Evolutionary conservation across 2,329 filamentous ascomycete species (phyloP), one percentile per base, ranked within the genome.

Genomic region (Fusarium sp.): DNA sequence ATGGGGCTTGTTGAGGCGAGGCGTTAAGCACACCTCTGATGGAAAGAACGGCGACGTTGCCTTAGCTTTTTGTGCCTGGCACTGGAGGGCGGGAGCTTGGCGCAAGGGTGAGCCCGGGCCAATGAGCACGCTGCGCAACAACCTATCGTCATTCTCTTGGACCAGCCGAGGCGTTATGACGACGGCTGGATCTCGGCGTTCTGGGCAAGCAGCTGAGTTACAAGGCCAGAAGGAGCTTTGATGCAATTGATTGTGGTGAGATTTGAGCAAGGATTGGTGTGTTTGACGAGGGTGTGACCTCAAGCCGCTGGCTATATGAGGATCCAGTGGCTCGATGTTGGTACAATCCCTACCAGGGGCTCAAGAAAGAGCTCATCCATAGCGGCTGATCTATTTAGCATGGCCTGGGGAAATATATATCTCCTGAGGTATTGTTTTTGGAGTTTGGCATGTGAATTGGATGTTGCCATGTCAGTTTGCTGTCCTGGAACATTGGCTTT

Each of bases 1-100:
- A 72, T 74, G 73, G 71, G 73, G 71, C 73, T 74, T 71, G 73
- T 70, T 74, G 69, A 74, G 70, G 68, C 64, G 63, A 65, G 67
- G 68, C 67, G 69, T 60, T 65, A 10, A 61, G 60, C 60, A 65
- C 25, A 10, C 10, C 27, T 27, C 23, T 10, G 42, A 27, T 49
- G 50, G 57, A 33, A 27, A 36, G 54, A 23, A 51, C 36, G 51
- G 60, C 59, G 61, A 40, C 38, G 13, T 38, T 51, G 65, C 68
- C 68, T 65, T 59, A 69, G 71, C 71, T 71, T 67, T 73, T 64
- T 61, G 64, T 69, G 64, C 67, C 68, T 68, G 55, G 64, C 33
- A n/a, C 62, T 64, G 58, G 61, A 53, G 59, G 42, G 53, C 57
- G 66, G 49, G 64, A 74, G 65, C 68, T 69, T 64, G 64, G 64